These are phyloP conservation scores for Myriosclerotinia curreyana DNA, from an alignment of 2,329 filamentous ascomycete species.

Conservation along the genomic window DNA sequence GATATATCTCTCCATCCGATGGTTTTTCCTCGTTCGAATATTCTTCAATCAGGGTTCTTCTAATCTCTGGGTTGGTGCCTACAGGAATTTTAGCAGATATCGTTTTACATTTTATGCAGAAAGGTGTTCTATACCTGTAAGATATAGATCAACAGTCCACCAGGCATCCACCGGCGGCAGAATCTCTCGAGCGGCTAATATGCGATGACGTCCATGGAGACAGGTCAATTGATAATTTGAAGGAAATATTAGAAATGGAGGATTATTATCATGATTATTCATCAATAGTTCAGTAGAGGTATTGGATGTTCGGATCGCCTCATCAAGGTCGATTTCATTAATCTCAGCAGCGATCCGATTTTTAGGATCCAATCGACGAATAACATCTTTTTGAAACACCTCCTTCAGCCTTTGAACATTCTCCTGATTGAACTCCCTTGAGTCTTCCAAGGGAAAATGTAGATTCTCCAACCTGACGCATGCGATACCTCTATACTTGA, in stretches of 20 bases:
- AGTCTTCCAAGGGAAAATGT: constrained; percentile 25
- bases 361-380: not conserved
- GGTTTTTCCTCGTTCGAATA: constrained; percentile 36
- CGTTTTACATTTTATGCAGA: not conserved
- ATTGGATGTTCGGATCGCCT: constrained; percentile 9
- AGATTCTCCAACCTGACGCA: constrained; percentile 28
- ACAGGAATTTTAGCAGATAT: not conserved
- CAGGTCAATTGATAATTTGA: constrained; percentile 11
- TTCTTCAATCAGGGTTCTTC: constrained; percentile 35
- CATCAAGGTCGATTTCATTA: constrained; percentile 2
- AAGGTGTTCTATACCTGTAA: constrained; percentile 17
- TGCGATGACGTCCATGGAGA: constrained; percentile 22
- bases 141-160: constrained; percentile 24
- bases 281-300: constrained; percentile 12
- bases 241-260: constrained; percentile 14
- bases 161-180: constrained; percentile 18
- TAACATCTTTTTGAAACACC: constrained; percentile 12
- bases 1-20: constrained; percentile 36
- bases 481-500: constrained; percentile 29
- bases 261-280: constrained; percentile 6
- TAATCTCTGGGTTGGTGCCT: constrained; percentile 35
- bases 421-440: constrained; percentile 22
- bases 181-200: constrained; percentile 19
- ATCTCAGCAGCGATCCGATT: constrained; percentile 19
- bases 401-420: constrained; percentile 23